A percentile compares a stretch with the other conserved stretches of the same genome.
Evolutionary conservation across 1,284 basidiomycete genomes (phyloP).

Genomic region (Ceraceosorus bombacis): DNA sequence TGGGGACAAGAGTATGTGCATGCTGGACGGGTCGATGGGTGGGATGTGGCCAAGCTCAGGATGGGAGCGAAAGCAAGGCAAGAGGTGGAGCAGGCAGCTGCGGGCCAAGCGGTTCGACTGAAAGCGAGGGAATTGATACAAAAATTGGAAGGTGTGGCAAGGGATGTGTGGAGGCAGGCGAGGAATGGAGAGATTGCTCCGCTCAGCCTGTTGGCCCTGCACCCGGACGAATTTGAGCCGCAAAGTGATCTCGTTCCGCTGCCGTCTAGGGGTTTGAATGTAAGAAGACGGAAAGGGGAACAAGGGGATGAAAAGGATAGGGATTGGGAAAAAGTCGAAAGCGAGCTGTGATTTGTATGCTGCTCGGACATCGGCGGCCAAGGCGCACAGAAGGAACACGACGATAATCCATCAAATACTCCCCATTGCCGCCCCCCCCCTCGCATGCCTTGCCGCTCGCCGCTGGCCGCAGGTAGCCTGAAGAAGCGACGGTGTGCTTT

Average conservation of each 20-base stretch:
- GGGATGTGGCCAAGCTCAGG: conserved; percentile 18
- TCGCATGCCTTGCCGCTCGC: no score
- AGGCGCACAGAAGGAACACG: no score
- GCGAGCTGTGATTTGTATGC: not conserved
- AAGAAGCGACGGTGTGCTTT: no score
- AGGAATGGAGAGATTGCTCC: conserved; percentile 27
- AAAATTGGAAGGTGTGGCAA: conserved; percentile 18
- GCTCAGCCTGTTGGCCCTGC: conserved; percentile 7
- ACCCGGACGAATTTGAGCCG: no score
- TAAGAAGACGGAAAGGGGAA: no score
- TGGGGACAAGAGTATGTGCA: conserved; percentile 41
- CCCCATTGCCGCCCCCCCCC: no score
- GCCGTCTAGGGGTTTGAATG: no score
- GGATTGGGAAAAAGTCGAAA: not conserved
- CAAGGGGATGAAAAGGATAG: not conserved
- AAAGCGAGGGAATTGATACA: conserved; percentile 15
- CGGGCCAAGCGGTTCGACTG: conserved; percentile 6
- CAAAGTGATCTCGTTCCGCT: no score
- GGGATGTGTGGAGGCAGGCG: conserved; percentile 30
- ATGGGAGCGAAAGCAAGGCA: not conserved
- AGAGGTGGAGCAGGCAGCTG: conserved; percentile 3
- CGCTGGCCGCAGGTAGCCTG: no score
- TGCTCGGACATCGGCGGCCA: no score
- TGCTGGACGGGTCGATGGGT: conserved; percentile 34
- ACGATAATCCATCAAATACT: no score